Evolutionary conservation across 1,139 yeast species (phyloP).

Genomic region (Blastobotrys raffinosifermentans): DNA sequence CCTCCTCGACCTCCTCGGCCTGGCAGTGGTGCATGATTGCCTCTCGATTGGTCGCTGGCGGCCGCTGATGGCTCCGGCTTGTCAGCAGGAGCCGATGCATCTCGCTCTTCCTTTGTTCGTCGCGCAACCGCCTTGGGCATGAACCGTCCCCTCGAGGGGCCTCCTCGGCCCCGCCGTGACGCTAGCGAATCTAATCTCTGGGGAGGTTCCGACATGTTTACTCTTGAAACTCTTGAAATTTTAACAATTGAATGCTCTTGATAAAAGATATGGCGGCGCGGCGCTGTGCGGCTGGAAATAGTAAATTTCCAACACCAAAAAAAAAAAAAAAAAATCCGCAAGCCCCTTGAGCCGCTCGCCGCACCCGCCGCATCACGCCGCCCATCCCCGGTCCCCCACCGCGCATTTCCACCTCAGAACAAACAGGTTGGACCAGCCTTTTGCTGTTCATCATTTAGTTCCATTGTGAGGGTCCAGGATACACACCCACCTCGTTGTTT

Average conservation of each 20-base stretch:
- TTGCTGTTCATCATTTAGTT: no score
- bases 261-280: slow-evolving; percentile 8
- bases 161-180: slow-evolving; percentile 6
- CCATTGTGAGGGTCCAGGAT: no score
- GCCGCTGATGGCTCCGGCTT: slow-evolving; percentile 33
- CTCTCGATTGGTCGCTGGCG: slow-evolving; percentile 11
- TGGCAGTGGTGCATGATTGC: no score
- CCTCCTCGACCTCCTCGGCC: slow-evolving; percentile 19
- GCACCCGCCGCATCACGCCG: no score
- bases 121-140: slow-evolving; percentile 81
- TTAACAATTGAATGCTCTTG: not conserved
- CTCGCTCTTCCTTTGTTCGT: slow-evolving; percentile 77
- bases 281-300: no score
- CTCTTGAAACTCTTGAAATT: not conserved
- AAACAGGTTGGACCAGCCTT: no score
- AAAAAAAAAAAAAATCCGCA: no score
- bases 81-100: slow-evolving; percentile 60
- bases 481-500: no score
- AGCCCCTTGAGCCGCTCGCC: no score
- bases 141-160: slow-evolving; percentile 50
- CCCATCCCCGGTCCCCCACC: no score
- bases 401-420: no score
- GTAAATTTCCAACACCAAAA: no score
- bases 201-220: slow-evolving; percentile 1
- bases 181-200: slow-evolving; percentile 11